These are phyloP conservation scores for Aegilops speltoides DNA, from an alignment of 176 grass and related monocot genomes.

Conservation along the genomic window DNA sequence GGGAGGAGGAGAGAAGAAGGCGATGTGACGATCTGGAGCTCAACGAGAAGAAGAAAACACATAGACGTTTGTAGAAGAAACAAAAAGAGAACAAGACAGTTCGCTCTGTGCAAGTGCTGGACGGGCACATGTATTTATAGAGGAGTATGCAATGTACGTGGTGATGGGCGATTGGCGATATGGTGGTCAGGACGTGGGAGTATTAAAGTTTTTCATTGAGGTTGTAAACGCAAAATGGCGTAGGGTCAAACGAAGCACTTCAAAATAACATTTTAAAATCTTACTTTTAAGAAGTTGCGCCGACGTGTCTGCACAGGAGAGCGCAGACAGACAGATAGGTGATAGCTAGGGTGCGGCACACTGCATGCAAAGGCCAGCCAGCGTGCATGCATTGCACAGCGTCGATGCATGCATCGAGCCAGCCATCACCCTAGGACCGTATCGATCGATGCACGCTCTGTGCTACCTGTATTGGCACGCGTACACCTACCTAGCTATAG, in stretches of 20 bases:
- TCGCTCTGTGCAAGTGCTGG: not conserved
- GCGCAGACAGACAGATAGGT: constrained; percentile 20
- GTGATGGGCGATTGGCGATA: not conserved
- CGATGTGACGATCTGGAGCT: not conserved
- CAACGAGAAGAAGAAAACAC: not conserved
- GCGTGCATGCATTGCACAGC: not conserved
- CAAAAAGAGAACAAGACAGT: not conserved
- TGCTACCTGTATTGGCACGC: constrained; percentile 4
- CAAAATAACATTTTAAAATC: not conserved
- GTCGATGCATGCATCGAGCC: not conserved
- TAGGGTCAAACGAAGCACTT: not conserved
- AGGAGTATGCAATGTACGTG: not conserved
- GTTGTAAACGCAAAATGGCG: not conserved
- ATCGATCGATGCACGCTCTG: constrained; percentile 27
- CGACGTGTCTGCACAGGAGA: constrained; percentile 13
- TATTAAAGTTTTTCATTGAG: not conserved
- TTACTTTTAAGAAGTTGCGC: not conserved
- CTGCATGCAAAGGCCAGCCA: not conserved
- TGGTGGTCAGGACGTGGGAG: not conserved
- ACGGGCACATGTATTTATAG: constrained; percentile 38
- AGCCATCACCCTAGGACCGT: not conserved
- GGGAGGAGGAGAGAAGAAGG: not conserved
- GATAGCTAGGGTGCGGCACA: constrained; percentile 23
- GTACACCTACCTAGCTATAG: not conserved
- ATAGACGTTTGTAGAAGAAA: not conserved